A percentile compares a stretch with the other conserved stretches of the same genome.
Conservation (phyloP, 495 filamentous ascomycete genomes). For the Penicilliopsis zonata region DNA sequence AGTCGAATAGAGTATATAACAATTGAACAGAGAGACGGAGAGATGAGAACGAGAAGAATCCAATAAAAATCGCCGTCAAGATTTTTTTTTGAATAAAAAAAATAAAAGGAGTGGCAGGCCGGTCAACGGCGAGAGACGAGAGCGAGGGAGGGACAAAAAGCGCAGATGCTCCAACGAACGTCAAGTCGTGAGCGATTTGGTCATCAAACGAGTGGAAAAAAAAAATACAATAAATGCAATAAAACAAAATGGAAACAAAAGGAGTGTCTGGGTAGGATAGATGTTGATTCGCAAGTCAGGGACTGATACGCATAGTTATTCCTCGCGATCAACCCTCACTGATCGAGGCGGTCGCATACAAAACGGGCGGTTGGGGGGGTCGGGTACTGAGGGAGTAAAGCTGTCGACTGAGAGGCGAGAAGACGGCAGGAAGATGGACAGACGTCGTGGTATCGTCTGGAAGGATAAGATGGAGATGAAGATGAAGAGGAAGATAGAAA, state of each 20-base stretch:
- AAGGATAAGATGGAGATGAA: background rate
- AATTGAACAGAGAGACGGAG: background rate
- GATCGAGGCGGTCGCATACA: background rate
- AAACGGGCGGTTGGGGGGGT: background rate
- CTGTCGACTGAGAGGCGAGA: background rate
- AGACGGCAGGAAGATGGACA: no score
- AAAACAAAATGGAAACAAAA: conserved; percentile 4
- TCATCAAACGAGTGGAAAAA: conserved; percentile 17
- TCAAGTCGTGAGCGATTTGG: conserved; percentile 29
- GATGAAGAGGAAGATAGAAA: background rate
- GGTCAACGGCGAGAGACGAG: conserved; percentile 15
- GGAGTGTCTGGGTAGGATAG: background rate
- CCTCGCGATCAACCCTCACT: no score
- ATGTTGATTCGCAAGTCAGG: background rate
- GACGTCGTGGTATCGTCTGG: no score
- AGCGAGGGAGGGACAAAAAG: conserved; percentile 16
- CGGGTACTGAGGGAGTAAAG: background rate
- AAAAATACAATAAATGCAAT: conserved; percentile 11
- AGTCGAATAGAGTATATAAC: background rate
- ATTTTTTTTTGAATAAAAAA: conserved; percentile 1
- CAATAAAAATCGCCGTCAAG: background rate
- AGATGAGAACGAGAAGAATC: background rate
- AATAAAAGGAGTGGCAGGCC: conserved; percentile 12
- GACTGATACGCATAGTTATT: background rate
- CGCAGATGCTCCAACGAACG: conserved; percentile 25